Conservation (phyloP, 192 early-diverging fungal species). For the Rhizophagus clarus region DNA sequence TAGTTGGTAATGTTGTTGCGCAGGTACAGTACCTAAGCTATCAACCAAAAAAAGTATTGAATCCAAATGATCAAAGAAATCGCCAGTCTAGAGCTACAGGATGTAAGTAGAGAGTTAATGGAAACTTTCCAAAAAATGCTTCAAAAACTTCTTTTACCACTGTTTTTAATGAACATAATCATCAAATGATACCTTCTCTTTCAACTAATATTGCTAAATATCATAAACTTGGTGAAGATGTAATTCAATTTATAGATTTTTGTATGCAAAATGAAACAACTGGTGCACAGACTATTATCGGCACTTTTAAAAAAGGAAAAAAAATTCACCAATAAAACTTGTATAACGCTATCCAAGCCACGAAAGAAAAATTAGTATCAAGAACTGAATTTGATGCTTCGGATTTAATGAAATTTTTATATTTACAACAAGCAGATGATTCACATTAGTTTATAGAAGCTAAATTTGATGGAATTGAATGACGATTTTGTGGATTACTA, state of each 20-base stretch:
- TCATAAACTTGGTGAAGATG: neutral
- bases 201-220: neutral
- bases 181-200: neutral
- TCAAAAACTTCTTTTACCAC: neutral
- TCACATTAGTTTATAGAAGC: neutral
- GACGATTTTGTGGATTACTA: neutral
- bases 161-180: neutral
- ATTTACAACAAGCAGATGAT: too few relatives aligned
- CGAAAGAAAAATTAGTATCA: too few relatives aligned
- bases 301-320: neutral
- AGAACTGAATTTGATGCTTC: too few relatives aligned
- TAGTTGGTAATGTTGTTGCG: neutral
- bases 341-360: too few relatives aligned
- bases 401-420: too few relatives aligned
- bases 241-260: neutral
- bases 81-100: neutral
- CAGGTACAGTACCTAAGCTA: slow-evolving; percentile 3
- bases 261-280: neutral
- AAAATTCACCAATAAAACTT: neutral
- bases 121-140: neutral
- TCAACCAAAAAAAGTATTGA: neutral
- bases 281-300: neutral
- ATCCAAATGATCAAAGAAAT: neutral
- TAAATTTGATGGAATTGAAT: neutral
- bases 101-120: neutral